Base-by-base conservation (phyloP, 352 stramenopile species). In the Saprolegnia diclina region DNA sequence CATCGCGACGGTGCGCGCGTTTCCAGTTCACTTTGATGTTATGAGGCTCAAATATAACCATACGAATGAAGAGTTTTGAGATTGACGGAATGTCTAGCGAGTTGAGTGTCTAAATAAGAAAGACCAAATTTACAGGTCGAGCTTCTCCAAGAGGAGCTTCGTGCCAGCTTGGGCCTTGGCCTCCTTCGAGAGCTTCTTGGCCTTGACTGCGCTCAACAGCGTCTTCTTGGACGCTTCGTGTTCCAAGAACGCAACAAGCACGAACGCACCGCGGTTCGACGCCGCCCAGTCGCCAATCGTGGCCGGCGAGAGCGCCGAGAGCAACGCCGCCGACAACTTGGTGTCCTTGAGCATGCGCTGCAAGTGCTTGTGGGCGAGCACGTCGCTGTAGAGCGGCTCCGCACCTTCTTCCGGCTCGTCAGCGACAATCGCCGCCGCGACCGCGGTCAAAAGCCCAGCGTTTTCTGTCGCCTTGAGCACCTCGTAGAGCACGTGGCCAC, bases 141-240 rank as follows among this genome's bases (percentile, higher is more conserved):
- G 83, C 72, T 92, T 92, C 71, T 90, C 84, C 64, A 92, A 74
- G 72, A 94, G 78, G 79, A 94, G 78, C 74, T 88, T 90, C 62
- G 83, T 92, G 63, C 87, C 87, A 57, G 79, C 86, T 75, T 92
- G 83, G 68, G 70, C 44, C 45, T 79, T 77, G 13, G 72, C 67
- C 35, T 89, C 79, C 71, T 87, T 87, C 71, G 81, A 82, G 48
- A 92, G 72, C 63, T 82, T 79, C 24, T 76, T 71, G 35, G 79
- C 53, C 70, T 89, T 86, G 56, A 94, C 78, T 40, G 80, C 79
- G 61, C 86, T 90, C 56, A 76, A 70, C 21, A 94, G 73, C 9
- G 81, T 73, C 67, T 80, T 79, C 22, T 64, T 65, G 46, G 79
- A 79, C 5, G 76, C 75, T 19, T 76, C 71, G n/a, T 89, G 75